Evolutionary conservation across 2,329 filamentous ascomycete genomes (phyloP).

Genomic region (Triangularia verruculosa): DNA sequence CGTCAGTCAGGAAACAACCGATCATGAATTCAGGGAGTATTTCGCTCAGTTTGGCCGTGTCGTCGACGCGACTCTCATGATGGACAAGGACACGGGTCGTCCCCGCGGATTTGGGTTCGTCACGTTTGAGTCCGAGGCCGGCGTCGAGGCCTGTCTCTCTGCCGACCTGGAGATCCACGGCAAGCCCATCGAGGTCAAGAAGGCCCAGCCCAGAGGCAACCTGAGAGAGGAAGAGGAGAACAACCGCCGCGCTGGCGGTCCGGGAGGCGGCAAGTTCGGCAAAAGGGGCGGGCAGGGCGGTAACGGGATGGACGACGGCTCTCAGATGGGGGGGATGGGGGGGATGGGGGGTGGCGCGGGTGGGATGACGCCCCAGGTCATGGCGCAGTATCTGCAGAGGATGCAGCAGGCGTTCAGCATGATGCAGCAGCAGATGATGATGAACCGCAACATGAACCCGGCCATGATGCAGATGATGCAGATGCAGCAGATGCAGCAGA

Average conservation of each 20-base stretch:
- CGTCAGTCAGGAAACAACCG: constrained; percentile 94
- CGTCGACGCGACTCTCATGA: constrained; percentile 97
- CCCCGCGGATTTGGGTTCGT: constrained; percentile 97
- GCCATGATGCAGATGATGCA: constrained; percentile 71
- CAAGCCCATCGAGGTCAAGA: constrained; percentile 97
- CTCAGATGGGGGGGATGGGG: constrained; percentile 40
- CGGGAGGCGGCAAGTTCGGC: constrained; percentile 52
- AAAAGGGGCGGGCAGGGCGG: constrained; percentile 32
- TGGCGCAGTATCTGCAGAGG: constrained; percentile 97
- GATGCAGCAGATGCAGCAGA: constrained; percentile 44
- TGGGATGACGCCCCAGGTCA: constrained; percentile 91
- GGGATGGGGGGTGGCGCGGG: constrained; percentile 35
- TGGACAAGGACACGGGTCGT: constrained; percentile 98
- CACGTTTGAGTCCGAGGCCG: constrained; percentile 93
- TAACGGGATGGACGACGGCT: constrained; percentile 36
- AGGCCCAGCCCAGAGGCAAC: constrained; percentile 92
- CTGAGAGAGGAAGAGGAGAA: constrained; percentile 84
- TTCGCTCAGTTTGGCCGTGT: constrained; percentile 96
- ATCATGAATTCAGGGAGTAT: constrained; percentile 93
- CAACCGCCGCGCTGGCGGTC: constrained; percentile 50
- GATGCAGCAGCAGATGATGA: constrained; percentile 91
- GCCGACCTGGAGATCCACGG: constrained; percentile 87
- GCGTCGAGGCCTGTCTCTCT: constrained; percentile 86
- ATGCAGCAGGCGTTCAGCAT: constrained; percentile 97
- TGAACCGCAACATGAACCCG: constrained; percentile 72